phyloP scores from a whole-genome alignment of 176 grass and related monocot species.

The Oryza brachyantha region DNA sequence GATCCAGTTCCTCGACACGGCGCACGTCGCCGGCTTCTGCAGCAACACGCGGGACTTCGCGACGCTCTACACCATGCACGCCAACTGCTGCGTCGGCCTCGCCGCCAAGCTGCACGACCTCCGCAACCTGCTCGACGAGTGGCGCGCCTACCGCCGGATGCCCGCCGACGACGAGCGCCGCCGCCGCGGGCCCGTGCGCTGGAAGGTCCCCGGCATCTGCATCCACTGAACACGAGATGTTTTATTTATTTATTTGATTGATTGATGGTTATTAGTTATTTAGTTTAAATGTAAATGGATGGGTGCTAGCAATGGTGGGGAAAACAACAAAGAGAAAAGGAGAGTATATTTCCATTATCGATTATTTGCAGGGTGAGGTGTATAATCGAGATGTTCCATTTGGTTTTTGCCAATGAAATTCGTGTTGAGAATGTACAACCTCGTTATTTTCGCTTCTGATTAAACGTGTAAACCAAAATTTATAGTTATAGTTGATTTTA shows the following conservation, averaged over 20 bases:
- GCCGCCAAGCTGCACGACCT: constrained; percentile 61
- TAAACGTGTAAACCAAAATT: too few species aligned
- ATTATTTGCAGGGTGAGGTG: neutral
- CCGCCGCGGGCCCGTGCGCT: constrained; percentile 29
- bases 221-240: constrained; percentile 47
- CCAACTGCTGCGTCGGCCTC: constrained; percentile 67
- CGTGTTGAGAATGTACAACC: neutral
- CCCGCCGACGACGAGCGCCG: constrained; percentile 18
- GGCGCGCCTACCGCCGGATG: constrained; percentile 44
- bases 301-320: too few species aligned
- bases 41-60: constrained; percentile 63
- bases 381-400: neutral
- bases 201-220: constrained; percentile 76
- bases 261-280: neutral
- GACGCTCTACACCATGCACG: constrained; percentile 77
- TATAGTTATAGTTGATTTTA: too few species aligned
- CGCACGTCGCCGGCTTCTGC: constrained; percentile 66
- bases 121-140: constrained; percentile 47
- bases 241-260: too few species aligned
- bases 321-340: neutral
- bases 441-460: too few species aligned
- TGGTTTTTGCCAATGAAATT: neutral
- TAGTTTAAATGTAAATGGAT: too few species aligned
- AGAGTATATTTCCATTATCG: neutral
- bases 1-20: constrained; percentile 70